Percentiles rank a stretch among this genome's conserved stretches.
Evolutionary conservation across 208 protist genomes (phyloP).

Genomic region (Herpetomonas tarakana): DNA sequence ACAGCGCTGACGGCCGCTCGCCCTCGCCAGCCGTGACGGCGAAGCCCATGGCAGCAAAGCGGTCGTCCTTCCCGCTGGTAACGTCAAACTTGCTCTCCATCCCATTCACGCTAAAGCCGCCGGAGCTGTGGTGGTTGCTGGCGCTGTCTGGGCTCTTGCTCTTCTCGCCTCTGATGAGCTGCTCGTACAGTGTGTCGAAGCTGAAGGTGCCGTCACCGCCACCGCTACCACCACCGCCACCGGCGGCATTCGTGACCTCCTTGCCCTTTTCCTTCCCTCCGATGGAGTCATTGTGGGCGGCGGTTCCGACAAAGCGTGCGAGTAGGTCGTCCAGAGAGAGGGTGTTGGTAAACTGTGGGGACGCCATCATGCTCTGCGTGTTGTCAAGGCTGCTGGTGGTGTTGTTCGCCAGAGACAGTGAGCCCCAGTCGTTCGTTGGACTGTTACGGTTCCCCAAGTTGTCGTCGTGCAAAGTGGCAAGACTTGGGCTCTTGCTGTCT

Average conservation of each 20-base stretch:
- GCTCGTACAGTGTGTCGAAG: constrained; percentile 53
- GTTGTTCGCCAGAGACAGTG: constrained; percentile 6
- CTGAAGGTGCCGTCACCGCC: constrained; percentile 7
- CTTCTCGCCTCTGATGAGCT: constrained; percentile 25
- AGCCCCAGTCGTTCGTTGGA: constrained; percentile 7
- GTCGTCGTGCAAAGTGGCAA: constrained; percentile 6
- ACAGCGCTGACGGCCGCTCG: too few relatives aligned
- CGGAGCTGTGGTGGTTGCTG: not conserved
- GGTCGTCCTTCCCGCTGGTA: not conserved
- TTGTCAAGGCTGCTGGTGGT: constrained; percentile 2
- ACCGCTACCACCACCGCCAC: constrained; percentile 3
- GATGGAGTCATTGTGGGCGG: constrained; percentile 6
- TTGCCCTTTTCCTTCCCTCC: constrained; percentile 1
- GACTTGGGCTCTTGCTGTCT: constrained; percentile 14
- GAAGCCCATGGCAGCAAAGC: not conserved
- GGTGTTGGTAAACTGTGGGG: constrained; percentile 37
- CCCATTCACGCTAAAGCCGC: not conserved
- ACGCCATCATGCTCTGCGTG: constrained; percentile 26
- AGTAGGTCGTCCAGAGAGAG: constrained; percentile 48
- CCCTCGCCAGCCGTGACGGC: not conserved
- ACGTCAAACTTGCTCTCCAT: not conserved
- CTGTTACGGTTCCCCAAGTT: not conserved
- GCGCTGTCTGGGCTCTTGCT: constrained; percentile 19
- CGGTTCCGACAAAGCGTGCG: constrained; percentile 30
- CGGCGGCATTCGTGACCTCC: not conserved